These are phyloP conservation scores for Torrubiella hemipterigena DNA, from an alignment of 2,329 filamentous ascomycete genomes.

Conservation along the genomic window DNA sequence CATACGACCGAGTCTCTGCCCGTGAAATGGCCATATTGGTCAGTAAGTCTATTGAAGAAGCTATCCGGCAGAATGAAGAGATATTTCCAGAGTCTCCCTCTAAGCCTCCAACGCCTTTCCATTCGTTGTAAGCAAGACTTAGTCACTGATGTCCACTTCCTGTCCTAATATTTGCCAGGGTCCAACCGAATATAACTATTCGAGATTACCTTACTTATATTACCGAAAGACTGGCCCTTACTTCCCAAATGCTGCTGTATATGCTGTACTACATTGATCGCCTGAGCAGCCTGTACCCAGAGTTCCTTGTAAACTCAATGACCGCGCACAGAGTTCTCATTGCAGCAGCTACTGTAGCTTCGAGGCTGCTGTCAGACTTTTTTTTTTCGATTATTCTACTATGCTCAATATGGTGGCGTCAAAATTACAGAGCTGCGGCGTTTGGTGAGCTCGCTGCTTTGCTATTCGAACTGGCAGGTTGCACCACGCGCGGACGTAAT, in stretches of 20 bases:
- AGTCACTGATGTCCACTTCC: background rate
- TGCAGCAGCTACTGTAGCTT: constrained; percentile 5
- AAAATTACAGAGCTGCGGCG: constrained; percentile 4
- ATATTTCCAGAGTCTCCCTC: background rate
- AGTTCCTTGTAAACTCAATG: constrained; percentile 4
- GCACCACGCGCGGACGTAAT: background rate
- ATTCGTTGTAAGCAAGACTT: background rate
- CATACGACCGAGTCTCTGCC: background rate
- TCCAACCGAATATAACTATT: constrained; percentile 3
- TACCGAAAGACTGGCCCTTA: background rate
- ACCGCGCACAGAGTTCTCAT: constrained; percentile 5
- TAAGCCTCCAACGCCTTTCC: constrained; percentile 1
- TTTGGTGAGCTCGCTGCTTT: constrained; percentile 2
- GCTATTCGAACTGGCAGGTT: constrained; percentile 4
- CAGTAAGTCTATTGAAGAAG: background rate
- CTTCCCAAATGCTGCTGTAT: constrained; percentile 3
- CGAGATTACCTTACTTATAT: constrained; percentile 5
- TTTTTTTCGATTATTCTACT: constrained; percentile 1
- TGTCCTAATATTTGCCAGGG: background rate
- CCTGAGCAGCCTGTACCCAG: constrained; percentile 3
- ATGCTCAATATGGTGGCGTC: constrained; percentile 4
- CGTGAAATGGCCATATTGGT: background rate
- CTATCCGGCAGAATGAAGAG: background rate
- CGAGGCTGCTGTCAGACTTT: constrained; percentile 3
- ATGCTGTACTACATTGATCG: constrained; percentile 6